Conservation (phyloP, 129 eudicot genomes). For the Flaveria robusta region DNA sequence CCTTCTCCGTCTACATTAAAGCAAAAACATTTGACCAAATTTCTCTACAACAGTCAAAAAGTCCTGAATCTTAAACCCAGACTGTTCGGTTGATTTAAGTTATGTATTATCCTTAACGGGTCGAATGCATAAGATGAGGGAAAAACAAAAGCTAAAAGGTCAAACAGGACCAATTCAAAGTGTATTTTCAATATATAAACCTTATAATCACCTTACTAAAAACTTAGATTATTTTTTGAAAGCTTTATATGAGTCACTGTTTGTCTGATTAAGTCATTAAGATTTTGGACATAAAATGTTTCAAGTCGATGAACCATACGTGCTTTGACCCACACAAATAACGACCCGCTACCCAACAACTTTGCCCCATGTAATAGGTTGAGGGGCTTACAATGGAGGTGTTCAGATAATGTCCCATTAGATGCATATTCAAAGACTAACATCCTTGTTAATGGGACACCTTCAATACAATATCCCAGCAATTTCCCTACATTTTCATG, state of each 20-base stretch:
- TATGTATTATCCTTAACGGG: neutral
- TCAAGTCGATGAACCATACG: neutral
- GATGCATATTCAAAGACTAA: conserved; percentile 95
- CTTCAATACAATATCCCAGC: conserved; percentile 82
- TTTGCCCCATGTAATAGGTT: neutral
- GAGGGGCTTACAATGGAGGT: conserved; percentile 76
- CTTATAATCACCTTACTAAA: neutral
- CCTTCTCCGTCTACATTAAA: conserved; percentile 72
- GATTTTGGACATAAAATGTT: neutral
- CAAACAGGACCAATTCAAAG: neutral
- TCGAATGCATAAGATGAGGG: neutral
- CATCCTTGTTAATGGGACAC: conserved; percentile 86
- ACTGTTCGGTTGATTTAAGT: neutral
- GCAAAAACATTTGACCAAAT: neutral
- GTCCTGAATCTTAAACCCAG: neutral
- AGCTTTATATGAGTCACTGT: neutral
- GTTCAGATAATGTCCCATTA: conserved; percentile 91
- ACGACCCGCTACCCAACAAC: neutral
- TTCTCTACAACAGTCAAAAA: conserved; percentile 17
- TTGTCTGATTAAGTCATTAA: neutral
- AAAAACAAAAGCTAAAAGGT: neutral
- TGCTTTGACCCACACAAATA: neutral
- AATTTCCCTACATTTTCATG: conserved; percentile 75
- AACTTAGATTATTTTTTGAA: neutral
- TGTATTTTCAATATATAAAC: neutral